Base-by-base conservation (phyloP, 139 green algal genomes). In the Ulvella scutata region DNA sequence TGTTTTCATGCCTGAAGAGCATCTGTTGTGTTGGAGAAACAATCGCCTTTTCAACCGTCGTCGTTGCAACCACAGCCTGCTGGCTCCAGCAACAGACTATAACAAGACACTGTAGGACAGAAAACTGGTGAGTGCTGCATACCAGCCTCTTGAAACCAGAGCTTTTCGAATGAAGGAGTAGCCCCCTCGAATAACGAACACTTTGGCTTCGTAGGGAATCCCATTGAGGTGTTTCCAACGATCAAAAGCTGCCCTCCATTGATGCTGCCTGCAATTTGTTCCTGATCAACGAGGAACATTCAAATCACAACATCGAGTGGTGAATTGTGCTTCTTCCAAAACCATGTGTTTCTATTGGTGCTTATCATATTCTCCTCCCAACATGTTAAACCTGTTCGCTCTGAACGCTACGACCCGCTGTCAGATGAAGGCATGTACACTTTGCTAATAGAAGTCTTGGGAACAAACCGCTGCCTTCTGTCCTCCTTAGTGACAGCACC, bases 231-330 rank as follows among this genome's bases (percentile, higher is more conserved):
- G 33, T 26, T 67, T 67, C 51, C 51, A 67, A 7, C 51, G 51
- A 9, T 67, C 51, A 29, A 67, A 67, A 26, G n/a, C 51, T 13
- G 51, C 51, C 33, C 51, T 67, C 51, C 51, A 67, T 26, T 67
- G 51, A n/a, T 67, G n/a, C 51, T 67, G 51, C n/a, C 51, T 67
- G 51, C 51, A 67, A n/a, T n/a, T n/a, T n/a, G n/a, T n/a, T n/a
- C n/a, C n/a, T n/a, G n/a, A n/a, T n/a, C n/a, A n/a, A n/a, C n/a
- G n/a, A n/a, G n/a, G n/a, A n/a, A n/a, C n/a, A n/a, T n/a, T n/a
- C n/a, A n/a, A n/a, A n/a, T n/a, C n/a, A n/a, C n/a, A n/a, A n/a
- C n/a, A n/a, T n/a, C n/a, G n/a, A n/a, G n/a, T n/a, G n/a, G n/a
- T n/a, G n/a, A n/a, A n/a, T n/a, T n/a, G n/a, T n/a, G n/a, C n/a